Evolutionary conservation across 106 monocot species (phyloP).

Genomic region (Allium sativum): DNA sequence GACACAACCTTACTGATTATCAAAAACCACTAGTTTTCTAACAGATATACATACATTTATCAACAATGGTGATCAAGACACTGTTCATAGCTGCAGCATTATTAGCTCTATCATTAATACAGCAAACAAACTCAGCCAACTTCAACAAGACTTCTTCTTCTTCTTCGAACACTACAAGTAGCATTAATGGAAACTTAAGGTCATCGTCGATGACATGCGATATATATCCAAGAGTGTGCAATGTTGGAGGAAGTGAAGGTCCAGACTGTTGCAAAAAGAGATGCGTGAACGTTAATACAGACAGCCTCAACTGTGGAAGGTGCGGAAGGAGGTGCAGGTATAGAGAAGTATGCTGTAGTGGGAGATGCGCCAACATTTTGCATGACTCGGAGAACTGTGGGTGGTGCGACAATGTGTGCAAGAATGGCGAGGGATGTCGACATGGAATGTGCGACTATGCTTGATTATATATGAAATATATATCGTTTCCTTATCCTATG

Average conservation of each 20-base stretch:
- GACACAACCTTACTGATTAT: too few species aligned
- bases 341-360: conserved; percentile 21
- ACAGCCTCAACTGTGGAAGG: conserved; percentile 28
- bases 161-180: background rate
- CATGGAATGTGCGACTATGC: conserved; percentile 41
- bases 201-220: conserved; percentile 21
- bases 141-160: too few species aligned
- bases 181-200: too few species aligned
- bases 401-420: conserved; percentile 21
- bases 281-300: conserved; percentile 28
- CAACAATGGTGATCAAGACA: too few species aligned
- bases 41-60: too few species aligned
- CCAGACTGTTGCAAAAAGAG: conserved; percentile 29
- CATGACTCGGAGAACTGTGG: conserved; percentile 28
- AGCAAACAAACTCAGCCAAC: too few species aligned
- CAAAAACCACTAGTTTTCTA: too few species aligned
- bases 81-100: too few species aligned
- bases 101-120: too few species aligned
- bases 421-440: conserved; percentile 14
- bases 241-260: conserved; percentile 16
- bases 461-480: background rate
- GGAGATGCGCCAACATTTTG: conserved; percentile 23
- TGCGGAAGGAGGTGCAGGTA: conserved; percentile 33
- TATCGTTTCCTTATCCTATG: background rate
- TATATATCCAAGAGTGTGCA: conserved; percentile 18